phyloP scores from a whole-genome alignment of 2,329 filamentous ascomycete genomes.

The Neofusicoccum cordaticola region DNA sequence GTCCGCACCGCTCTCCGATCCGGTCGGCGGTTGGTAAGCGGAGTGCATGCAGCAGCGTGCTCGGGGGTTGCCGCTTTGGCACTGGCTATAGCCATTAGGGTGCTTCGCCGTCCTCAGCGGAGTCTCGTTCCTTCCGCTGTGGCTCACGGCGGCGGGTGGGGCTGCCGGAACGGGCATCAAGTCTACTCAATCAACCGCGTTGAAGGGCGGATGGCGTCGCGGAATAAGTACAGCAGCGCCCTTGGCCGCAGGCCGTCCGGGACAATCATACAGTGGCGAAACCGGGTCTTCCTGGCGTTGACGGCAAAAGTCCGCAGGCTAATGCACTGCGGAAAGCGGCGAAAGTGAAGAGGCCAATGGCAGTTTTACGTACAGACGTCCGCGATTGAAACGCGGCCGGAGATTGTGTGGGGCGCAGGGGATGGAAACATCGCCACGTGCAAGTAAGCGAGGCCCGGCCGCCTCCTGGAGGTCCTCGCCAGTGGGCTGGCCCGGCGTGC shows the following conservation, averaged over 20 bases:
- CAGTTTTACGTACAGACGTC: background rate
- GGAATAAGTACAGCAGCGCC: no score
- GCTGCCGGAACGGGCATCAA: background rate
- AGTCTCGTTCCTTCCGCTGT: background rate
- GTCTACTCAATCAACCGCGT: background rate
- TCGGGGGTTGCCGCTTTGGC: background rate
- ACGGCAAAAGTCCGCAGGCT: no score
- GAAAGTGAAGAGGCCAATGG: background rate
- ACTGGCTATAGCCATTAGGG: background rate
- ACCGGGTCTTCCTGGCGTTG: no score
- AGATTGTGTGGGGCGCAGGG: background rate
- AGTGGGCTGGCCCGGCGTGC: background rate
- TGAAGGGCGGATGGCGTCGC: background rate
- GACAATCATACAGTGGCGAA: no score
- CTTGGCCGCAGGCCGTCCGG: no score
- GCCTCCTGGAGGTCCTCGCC: background rate
- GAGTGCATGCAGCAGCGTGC: background rate
- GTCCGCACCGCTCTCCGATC: no score
- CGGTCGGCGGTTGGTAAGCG: no score
- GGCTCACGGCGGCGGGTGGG: background rate
- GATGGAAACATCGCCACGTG: background rate
- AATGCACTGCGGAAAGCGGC: no score
- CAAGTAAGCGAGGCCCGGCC: background rate
- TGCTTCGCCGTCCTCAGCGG: background rate
- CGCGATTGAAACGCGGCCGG: constrained; percentile 1